Evolutionary conservation across 129 eudicot species (phyloP), one percentile per base, ranked within the genome.

Genomic region (Saussurea involucrata): DNA sequence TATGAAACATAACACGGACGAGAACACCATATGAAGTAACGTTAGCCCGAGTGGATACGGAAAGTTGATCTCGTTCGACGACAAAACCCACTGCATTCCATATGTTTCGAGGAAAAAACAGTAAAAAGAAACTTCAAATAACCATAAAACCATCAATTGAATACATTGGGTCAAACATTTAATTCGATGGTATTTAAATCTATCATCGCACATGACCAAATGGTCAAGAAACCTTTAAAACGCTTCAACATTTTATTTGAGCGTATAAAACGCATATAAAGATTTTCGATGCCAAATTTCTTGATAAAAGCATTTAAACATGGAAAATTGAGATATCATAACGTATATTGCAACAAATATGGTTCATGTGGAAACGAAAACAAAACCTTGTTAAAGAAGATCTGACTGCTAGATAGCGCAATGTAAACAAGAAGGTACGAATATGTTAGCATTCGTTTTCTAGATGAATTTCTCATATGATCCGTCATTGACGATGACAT

Each of bases 31-130:
- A 86, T 94, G 98, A 86, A 91, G 90, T 15, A 94, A 94, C 55
- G 98, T 91, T 81, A 94, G 72, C 46, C 92, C 98, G 68, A 94
- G 98, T 28, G 98, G 98, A 76, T 89, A 91, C 2, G 97, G 98
- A 68, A 91, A 94, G 83, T 91, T 94, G 65, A 94, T 89, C 80
- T 91, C 98, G 84, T 91, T 91, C 3, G 97, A 94, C 29, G 98
- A 94, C 81, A 94, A 82, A 79, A 94, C 97, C 98, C 96, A 94
- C 98, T 94, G 90, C 90, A 91, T n/a, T 34, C 21, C 34, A 33
- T 69, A 25, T 69, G 18, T 68, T 33, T 44, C 13, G 15, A 4
- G 32, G 31, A 55, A 10, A 73, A 55, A 0, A 20, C 57, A 21
- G 49, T 4, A 34, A 73, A 55, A 73, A 40, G 20, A 55, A 20